phyloP scores from a whole-genome alignment of 257 asterid genomes.

The Solanum chiquidenum region DNA sequence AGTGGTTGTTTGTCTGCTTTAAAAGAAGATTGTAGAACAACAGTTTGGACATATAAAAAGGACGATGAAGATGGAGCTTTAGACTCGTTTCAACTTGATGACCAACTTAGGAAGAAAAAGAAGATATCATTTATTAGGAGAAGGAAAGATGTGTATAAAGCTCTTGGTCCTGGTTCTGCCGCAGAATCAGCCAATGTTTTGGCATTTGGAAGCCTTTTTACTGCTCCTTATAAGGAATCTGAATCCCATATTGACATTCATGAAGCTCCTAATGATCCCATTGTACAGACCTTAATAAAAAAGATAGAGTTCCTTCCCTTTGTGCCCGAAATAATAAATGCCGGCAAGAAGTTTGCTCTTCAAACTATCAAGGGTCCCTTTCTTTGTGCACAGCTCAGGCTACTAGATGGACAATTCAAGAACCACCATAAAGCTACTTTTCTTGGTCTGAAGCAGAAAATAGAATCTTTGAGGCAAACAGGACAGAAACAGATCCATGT shows the following conservation, averaged over 20 bases:
- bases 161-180: slow-evolving; percentile 66
- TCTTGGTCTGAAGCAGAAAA: slow-evolving; percentile 38
- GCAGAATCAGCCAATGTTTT: slow-evolving; percentile 55
- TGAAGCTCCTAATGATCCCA: slow-evolving; percentile 41
- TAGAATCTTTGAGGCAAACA: slow-evolving; percentile 44
- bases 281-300: slow-evolving; percentile 44
- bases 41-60: slow-evolving; percentile 78
- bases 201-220: slow-evolving; percentile 76
- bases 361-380: slow-evolving; percentile 51
- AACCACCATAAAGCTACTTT: slow-evolving; percentile 65
- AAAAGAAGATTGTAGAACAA: slow-evolving; percentile 67
- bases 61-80: slow-evolving; percentile 40
- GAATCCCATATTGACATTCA: slow-evolving; percentile 83
- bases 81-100: slow-evolving; percentile 82
- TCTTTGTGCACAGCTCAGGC: slow-evolving; percentile 81
- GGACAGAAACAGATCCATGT: slow-evolving; percentile 56
- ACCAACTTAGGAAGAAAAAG: slow-evolving; percentile 69
- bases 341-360: slow-evolving; percentile 65
- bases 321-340: slow-evolving; percentile 49
- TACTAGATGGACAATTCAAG: slow-evolving; percentile 93
- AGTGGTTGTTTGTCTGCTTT: slow-evolving; percentile 49
- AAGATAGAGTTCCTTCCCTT: slow-evolving; percentile 67
- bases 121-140: slow-evolving; percentile 53
- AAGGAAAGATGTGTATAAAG: slow-evolving; percentile 56
- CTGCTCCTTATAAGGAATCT: slow-evolving; percentile 70